Evolutionary conservation across 2,329 filamentous ascomycete species (phyloP).

Genomic region (Aspergillus fischeri): DNA sequence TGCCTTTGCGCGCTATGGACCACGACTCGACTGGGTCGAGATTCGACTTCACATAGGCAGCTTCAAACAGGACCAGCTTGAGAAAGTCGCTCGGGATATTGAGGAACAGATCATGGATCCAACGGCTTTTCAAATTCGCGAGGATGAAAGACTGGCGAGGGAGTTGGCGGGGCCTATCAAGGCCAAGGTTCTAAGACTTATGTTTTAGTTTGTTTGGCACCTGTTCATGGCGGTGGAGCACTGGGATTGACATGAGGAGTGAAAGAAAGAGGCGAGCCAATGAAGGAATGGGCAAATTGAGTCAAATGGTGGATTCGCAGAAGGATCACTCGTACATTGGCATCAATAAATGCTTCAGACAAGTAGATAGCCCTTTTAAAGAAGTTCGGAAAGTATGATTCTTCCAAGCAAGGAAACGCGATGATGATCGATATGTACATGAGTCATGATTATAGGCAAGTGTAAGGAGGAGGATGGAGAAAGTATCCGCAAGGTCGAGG

Average conservation of each 20-base stretch:
- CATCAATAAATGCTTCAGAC: neutral
- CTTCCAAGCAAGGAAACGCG: neutral
- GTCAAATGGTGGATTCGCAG: neutral
- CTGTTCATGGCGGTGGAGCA: neutral
- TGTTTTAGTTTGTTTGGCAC: conserved; percentile 3
- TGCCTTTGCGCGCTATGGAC: conserved; percentile 6
- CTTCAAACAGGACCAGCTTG: conserved; percentile 9
- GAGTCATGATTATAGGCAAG: neutral
- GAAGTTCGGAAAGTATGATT: neutral
- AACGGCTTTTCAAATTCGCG: conserved; percentile 10
- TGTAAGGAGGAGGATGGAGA: neutral
- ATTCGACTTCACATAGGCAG: conserved; percentile 13
- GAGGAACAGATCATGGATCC: conserved; percentile 19
- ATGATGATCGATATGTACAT: neutral
- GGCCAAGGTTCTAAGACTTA: conserved; percentile 11
- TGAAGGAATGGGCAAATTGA: neutral
- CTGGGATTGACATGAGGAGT: neutral
- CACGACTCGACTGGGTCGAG: conserved; percentile 10
- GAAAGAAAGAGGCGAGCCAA: neutral
- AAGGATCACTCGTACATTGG: neutral
- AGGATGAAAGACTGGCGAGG: conserved; percentile 14
- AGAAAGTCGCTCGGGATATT: conserved; percentile 10
- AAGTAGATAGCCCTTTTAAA: neutral
- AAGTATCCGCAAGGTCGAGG: neutral
- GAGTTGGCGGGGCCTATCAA: conserved; percentile 11